phyloP scores from a whole-genome alignment of 2,329 filamentous ascomycete genomes.

The Cladosporium sp. region DNA sequence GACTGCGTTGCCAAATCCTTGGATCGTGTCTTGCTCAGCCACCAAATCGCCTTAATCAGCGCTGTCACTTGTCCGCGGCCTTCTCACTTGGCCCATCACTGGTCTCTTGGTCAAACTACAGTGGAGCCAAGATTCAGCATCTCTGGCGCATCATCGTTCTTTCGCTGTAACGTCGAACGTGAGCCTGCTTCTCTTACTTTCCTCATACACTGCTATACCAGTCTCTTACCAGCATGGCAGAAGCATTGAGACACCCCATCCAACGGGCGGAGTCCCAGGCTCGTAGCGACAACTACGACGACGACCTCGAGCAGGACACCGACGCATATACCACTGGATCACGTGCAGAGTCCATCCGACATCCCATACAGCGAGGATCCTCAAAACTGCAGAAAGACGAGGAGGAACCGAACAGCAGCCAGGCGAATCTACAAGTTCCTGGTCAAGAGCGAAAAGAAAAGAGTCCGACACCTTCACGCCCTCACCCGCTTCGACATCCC shows the following conservation, averaged over 20 bases:
- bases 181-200: not conserved
- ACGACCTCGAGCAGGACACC: not conserved
- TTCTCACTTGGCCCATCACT: too few relatives aligned
- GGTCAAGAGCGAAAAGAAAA: not conserved
- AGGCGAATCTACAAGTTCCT: not conserved
- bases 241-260: not conserved
- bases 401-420: not conserved
- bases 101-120: not conserved
- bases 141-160: not conserved
- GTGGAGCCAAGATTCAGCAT: not conserved
- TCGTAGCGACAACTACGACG: not conserved
- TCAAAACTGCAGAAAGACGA: conserved; percentile 3
- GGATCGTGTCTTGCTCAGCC: too few relatives aligned
- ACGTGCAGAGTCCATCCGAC: not conserved
- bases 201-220: not conserved
- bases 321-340: not conserved
- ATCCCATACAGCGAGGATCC: conserved; percentile 7
- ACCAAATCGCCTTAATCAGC: too few relatives aligned
- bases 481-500: not conserved
- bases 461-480: not conserved
- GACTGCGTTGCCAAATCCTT: too few relatives aligned
- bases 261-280: not conserved
- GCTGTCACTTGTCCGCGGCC: too few relatives aligned
- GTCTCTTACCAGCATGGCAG: conserved; percentile 1
- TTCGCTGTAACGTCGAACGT: not conserved